A percentile compares a stretch with the other conserved stretches of the same genome.
Conservation (phyloP, 139 green algal species). For the Coelastrella sp. region DNA sequence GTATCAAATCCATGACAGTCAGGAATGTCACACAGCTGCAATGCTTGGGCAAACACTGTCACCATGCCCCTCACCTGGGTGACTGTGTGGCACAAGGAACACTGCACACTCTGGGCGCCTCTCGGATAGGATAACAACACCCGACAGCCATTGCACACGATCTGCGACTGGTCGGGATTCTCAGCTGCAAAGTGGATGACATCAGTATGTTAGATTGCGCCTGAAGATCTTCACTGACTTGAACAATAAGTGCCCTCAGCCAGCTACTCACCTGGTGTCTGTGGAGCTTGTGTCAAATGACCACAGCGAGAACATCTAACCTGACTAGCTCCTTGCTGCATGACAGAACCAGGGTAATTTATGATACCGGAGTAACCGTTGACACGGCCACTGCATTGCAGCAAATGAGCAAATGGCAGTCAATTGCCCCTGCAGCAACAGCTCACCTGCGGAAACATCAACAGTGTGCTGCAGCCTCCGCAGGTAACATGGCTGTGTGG, state of each 20-base stretch:
- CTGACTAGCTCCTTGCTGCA: conserved; percentile 85
- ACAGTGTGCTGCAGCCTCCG: conserved; percentile 79
- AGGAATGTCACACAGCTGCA: too few relatives aligned
- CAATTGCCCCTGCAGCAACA: background rate
- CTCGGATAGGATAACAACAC: conserved; percentile 92
- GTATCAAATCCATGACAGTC: too few relatives aligned
- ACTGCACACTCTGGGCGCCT: conserved; percentile 92
- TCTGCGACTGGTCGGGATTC: conserved; percentile 84
- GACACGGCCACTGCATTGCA: too few relatives aligned
- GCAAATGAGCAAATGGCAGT: too few relatives aligned
- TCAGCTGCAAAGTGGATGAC: too few relatives aligned
- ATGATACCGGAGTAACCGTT: background rate
- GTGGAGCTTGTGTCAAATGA: conserved; percentile 82
- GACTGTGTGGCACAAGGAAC: conserved; percentile 88
- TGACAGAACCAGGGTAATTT: background rate
- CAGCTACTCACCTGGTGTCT: conserved; percentile 56
- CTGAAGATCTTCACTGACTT: too few relatives aligned
- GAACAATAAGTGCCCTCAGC: background rate
- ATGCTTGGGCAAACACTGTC: too few relatives aligned
- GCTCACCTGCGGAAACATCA: conserved; percentile 84
- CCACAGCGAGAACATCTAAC: conserved; percentile 90
- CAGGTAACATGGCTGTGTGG: conserved; percentile 83
- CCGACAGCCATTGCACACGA: conserved; percentile 91
- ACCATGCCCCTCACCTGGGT: conserved; percentile 84
- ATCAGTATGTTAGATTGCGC: too few relatives aligned